phyloP scores from a whole-genome alignment of 441 rosid genomes.

The Adansonia gregorii region DNA sequence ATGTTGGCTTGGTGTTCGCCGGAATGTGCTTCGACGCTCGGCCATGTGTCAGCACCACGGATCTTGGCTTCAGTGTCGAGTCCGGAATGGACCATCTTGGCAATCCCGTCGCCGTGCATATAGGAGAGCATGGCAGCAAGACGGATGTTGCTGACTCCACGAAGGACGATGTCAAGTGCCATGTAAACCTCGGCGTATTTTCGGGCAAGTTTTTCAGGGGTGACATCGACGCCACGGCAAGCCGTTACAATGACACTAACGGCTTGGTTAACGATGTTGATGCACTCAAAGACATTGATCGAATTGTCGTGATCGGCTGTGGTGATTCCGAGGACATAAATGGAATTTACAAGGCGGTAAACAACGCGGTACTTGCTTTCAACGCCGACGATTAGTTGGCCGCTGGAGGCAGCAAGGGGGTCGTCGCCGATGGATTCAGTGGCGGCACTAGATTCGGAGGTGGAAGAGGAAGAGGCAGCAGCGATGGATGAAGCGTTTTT shows the following conservation, averaged over 20 bases:
- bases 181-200: constrained; percentile 94
- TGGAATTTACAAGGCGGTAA: constrained; percentile 86
- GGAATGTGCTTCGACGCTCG: constrained; percentile 54
- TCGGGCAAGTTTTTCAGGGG: constrained; percentile 82
- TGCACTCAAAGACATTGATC: constrained; percentile 91
- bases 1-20: constrained; percentile 67
- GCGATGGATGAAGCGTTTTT: constrained; percentile 31
- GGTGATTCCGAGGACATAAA: constrained; percentile 84
- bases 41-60: constrained; percentile 89
- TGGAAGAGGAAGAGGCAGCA: constrained; percentile 37
- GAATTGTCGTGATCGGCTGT: constrained; percentile 82
- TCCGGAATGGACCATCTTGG: constrained; percentile 94
- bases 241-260: constrained; percentile 89
- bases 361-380: constrained; percentile 96
- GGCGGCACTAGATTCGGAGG: constrained; percentile 43
- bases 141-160: constrained; percentile 85
- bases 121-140: constrained; percentile 88
- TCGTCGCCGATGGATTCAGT: constrained; percentile 56
- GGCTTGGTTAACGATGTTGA: constrained; percentile 89
- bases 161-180: constrained; percentile 91
- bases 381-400: constrained; percentile 91
- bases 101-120: constrained; percentile 95
- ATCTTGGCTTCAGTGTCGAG: constrained; percentile 83
- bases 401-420: constrained; percentile 90
- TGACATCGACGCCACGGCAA: constrained; percentile 95